These are phyloP conservation scores for Fraxinus angustifolia DNA, from an alignment of 305 asterid species.

Conservation along the genomic window DNA sequence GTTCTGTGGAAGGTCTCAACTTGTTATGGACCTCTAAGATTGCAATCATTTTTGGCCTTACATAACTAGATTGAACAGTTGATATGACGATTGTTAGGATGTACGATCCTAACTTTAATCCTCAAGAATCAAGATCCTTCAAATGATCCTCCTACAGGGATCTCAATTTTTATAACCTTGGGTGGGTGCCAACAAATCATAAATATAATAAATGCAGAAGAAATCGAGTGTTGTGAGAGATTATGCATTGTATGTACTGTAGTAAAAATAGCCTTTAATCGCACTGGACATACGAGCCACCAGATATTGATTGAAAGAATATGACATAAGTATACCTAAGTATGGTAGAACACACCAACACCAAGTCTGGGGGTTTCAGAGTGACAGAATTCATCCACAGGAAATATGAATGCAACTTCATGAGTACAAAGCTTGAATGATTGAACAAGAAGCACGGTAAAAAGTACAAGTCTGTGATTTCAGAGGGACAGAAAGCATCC, in stretches of 20 bases:
- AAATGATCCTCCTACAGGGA: neutral
- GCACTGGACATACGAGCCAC: neutral
- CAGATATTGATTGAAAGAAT: neutral
- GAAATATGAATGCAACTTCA: neutral
- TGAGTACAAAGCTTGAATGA: neutral
- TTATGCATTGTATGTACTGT: neutral
- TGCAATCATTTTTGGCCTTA: neutral
- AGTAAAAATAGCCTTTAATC: neutral
- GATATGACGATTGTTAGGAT: neutral
- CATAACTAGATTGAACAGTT: neutral
- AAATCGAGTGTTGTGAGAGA: neutral
- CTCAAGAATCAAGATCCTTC: neutral
- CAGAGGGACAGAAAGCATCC: neutral
- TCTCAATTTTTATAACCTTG: neutral
- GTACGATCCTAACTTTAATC: neutral
- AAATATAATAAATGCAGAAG: neutral
- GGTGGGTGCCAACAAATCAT: neutral
- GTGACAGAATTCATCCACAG: constrained; percentile 1
- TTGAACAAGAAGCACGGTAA: neutral
- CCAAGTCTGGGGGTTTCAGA: neutral
- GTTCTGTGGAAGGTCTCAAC: neutral
- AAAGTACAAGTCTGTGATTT: neutral
- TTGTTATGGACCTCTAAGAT: neutral
- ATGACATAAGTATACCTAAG: neutral
- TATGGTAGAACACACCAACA: neutral